Base-by-base conservation (phyloP, 345 rosid genomes). In the Rubroshorea leprosula region DNA sequence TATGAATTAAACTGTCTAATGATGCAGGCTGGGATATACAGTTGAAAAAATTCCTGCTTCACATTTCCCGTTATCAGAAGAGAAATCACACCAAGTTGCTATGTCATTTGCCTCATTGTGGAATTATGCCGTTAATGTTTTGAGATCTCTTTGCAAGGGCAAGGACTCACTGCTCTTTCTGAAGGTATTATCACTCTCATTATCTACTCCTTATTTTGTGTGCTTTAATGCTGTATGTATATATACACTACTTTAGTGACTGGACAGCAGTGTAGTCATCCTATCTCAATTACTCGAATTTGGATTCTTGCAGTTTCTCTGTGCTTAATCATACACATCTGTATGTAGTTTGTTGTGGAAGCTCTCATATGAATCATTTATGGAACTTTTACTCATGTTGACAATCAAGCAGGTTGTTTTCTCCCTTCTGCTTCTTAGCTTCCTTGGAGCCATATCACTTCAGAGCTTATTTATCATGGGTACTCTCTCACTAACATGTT, bases 1-100 rank as follows among this genome's bases (percentile, higher is more conserved):
- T 16, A 26, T 35, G 4, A 51, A 24, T 60, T 27, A 35, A 38
- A 29, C 54, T 72, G 68, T 66, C 38, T 45, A 19, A 45, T 58
- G 57, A 5, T 84, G 75, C 89, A 89, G 95, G 74, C 70, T 89
- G 29, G 95, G 93, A 50, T 86, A 81, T 70, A 77, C 77, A 38
- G 16, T 86, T 16, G 95, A 92, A 80, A 89, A 89, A 77, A 74
- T 92, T 61, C 79, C 83, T 6, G 48, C 76, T 15, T 86, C 95
- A 49, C 60, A 66, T 58, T 89, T 89, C 77, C 74, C 73, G 62
- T 61, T 86, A 24, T 72, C 95, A 7, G 81, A 84, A 60, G 84
- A 83, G 62, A 78, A 72, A 62, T 79, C 89, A 27, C 79, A 44
- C 38, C 53, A 38, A 31, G 61, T 76, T 53, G 83, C 85, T 64